Base-by-base conservation (phyloP, 305 asterid species). In the Solanum aculeatissimum region DNA sequence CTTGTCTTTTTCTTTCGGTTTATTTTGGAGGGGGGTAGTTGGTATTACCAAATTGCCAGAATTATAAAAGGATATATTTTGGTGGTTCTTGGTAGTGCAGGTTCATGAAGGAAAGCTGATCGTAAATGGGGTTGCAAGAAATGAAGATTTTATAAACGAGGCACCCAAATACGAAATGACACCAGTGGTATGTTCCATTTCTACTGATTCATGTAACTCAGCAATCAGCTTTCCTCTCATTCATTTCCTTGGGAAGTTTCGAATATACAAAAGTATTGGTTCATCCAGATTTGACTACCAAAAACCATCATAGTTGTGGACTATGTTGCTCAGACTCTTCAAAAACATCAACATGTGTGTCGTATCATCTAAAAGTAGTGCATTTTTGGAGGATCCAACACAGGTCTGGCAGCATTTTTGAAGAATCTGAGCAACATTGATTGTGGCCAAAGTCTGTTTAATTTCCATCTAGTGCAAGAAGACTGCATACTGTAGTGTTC, bases 101-200 rank as follows among this genome's bases (percentile, higher is more conserved):
- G 98, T 95, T 89, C 98, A 93, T 84, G 91, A 93, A 69, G 99
- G 99, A 88, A 97, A 95, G 89, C 86, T 97, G 88, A 90, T 94
- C 9, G 97, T 97, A 80, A 97, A 97, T 86, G 99, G 99, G 75
- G 94, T 94, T 27, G 91, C 47, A 81, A 86, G 98, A 86, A 92
- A 87, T 85, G 99, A 97, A 90, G 94, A 92, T 82, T 95, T 86
- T 86, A 90, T 95, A 84, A 89, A 86, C 40, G 99, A 95, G 90
- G 90, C 92, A 18, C 99, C 99, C 60, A 95, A 94, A 63, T 97
- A 97, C 84, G 98, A 95, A 85, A 94, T 97, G 99, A 89, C 92
- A 51, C 90, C 93, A 88, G 86, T 90, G 86, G 98, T 97, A 92
- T 55, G 98, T 88, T 84, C 82, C 15, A 66, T 42, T 84, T 84